Base-by-base conservation (phyloP, 371 early-diverging fungal species). In the Mortierella sp. region DNA sequence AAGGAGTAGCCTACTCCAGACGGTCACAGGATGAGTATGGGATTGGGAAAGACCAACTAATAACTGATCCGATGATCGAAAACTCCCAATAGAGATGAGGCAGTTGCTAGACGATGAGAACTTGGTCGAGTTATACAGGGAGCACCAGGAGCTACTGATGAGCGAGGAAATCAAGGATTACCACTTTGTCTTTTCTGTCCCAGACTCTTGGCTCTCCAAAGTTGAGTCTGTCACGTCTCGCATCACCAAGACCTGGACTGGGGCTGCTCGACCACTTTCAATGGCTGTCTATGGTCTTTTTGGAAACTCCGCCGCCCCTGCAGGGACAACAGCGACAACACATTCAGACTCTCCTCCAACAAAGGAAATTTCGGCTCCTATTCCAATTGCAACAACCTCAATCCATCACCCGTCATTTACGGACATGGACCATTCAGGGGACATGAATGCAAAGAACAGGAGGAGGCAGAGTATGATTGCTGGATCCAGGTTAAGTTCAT, bases 201-300 rank as follows among this genome's bases (percentile, higher is more conserved):
- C 80, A 0, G 80, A 79, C 53, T 79, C 80, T 4, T 79, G 80
- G 80, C 53, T 73, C 51, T 68, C 80, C 47, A 68, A 66, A n/a
- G 74, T 79, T 30, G 80, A 79, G 51, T 73, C 80, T 4, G 80
- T 79, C 26, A 79, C 80, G 1, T 79, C 80, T 19, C 69, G 73
- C 19, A 66, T 79, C 48, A 60, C 80, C 25, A 70, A 71, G 56
- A 70, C 73, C 7, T 79, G 80, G 80, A 69, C 73, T 18, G 37
- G 37, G 37, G 73, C 69, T 25, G 59, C 80, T 18, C 70, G 80
- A 51, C 80, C 80, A 4, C 62, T 79, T 3, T 79, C 80, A 1
- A 79, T 79, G 80, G 80, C 80, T 14, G 73, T 79, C 19, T 79
- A 79, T 26, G 80, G 80, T 14, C 70, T 79, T 18, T 73, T 79